Base-by-base conservation (phyloP, 805 yeast species). In the Candida ulmi region DNA sequence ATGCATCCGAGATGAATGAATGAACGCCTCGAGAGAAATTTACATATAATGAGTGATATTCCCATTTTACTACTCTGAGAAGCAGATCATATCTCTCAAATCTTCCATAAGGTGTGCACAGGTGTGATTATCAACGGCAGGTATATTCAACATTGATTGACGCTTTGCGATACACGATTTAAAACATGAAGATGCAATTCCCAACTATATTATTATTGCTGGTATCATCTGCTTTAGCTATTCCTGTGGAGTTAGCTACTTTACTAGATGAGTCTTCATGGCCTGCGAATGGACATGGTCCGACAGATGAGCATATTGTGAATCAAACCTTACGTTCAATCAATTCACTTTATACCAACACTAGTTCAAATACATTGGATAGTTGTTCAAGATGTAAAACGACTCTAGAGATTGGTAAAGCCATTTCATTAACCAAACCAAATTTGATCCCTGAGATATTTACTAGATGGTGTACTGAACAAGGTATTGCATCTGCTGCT, bases 391-490 rank as follows among this genome's bases (percentile, higher is more conserved):
- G 58, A 40, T 69, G 74, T 49, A 55, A 58, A 36, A 39, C 56
- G 6, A 54, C 67, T 35, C 50, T 69, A 29, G 50, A 51, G 8
- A 46, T 66, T 17, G 73, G 70, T 36, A 65, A 63, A 45, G 43
- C 61, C 8, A 40, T 71, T 17, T 58, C 73, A 0, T 40, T 62
- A 34, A 53, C 62, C 6, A 56, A 62, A 39, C 72, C 75, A 2
- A 67, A 65, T 11, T 50, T 72, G 32, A 55, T 71, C 30, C 68
- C 76, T 2, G 45, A 42, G 3, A 61, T 69, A 31, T 71, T 64
- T 49, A 55, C 55, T 4, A 43, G 60, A 35, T 72, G 77, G 77
- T 72, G 78, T 48, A 45, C 47, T 11, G 68, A 58, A 13, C 51
- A 62, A 30, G 57, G 59, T 3, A 51, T 54, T 24, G 44, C 44